These are phyloP conservation scores for Colletotrichum nymphaeae DNA, from an alignment of 2,329 filamentous ascomycete species.

Conservation along the genomic window DNA sequence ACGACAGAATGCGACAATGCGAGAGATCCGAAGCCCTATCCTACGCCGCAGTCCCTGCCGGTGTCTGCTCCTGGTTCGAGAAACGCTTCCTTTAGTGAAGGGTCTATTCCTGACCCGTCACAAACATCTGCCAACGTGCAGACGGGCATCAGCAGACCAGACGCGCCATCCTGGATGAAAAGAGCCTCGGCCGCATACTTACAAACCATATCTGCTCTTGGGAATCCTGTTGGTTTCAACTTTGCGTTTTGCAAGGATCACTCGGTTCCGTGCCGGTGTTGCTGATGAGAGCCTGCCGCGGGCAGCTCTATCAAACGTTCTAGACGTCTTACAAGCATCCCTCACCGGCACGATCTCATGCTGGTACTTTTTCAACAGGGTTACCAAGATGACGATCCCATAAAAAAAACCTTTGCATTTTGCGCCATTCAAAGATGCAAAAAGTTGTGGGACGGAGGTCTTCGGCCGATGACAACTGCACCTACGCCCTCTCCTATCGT, in stretches of 20 bases:
- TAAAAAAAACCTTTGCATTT: neutral
- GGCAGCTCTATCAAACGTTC: neutral
- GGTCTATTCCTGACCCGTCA: constrained; percentile 36
- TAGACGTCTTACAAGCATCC: neutral
- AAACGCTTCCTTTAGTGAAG: constrained; percentile 15
- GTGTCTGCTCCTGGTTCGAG: constrained; percentile 7
- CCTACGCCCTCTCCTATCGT: neutral
- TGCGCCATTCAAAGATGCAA: neutral
- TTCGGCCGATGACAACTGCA: neutral
- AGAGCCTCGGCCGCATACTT: constrained; percentile 16
- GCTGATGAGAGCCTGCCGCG: neutral
- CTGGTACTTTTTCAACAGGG: neutral
- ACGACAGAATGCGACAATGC: neutral
- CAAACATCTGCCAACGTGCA: neutral
- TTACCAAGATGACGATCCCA: neutral
- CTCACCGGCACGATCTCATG: neutral
- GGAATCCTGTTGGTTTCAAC: constrained; percentile 18
- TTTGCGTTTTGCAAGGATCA: constrained; percentile 20
- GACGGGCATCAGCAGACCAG: neutral
- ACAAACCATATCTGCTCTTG: neutral
- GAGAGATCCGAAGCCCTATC: neutral
- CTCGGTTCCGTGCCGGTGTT: neutral
- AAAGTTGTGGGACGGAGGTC: neutral
- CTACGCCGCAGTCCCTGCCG: constrained; percentile 23
- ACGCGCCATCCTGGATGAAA: constrained; percentile 5